Conservation (phyloP, 208 protist genomes). For the Acanthamoeba lenticulata region DNA sequence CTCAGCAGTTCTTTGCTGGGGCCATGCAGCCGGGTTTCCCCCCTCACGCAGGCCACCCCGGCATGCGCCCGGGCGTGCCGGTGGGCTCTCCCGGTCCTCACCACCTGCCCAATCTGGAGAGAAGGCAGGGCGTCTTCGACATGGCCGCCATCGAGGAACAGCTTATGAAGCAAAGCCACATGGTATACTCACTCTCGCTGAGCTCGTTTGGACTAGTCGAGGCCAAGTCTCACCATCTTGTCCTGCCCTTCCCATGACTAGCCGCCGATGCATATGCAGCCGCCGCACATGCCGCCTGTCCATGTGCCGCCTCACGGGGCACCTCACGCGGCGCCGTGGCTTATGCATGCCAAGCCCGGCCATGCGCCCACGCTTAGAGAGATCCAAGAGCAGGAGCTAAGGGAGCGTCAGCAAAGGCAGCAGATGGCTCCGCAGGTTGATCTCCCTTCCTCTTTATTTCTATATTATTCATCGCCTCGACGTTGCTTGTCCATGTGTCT, state of each 20-base stretch:
- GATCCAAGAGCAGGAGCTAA: conserved; percentile 37
- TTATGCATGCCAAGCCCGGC: neutral
- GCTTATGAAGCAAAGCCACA: conserved; percentile 23
- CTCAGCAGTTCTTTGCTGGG: conserved; percentile 24
- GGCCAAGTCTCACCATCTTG: too few relatives aligned
- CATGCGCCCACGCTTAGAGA: neutral
- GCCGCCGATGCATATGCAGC: conserved; percentile 7
- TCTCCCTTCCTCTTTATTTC: neutral
- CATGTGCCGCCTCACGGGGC: neutral
- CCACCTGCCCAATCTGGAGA: neutral
- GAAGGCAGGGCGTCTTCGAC: conserved; percentile 33
- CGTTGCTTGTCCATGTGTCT: neutral
- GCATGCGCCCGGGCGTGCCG: conserved; percentile 7
- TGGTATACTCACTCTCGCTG: neutral
- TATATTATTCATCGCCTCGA: too few relatives aligned
- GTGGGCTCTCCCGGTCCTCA: neutral
- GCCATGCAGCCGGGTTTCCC: neutral
- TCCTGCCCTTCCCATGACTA: too few relatives aligned
- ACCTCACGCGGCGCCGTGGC: conserved; percentile 22
- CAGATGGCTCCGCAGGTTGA: conserved; percentile 18
- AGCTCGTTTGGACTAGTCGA: neutral
- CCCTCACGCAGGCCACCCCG: neutral
- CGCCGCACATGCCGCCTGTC: neutral
- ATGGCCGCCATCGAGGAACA: conserved; percentile 60
- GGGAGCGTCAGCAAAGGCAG: neutral